Percentiles rank a stretch among this genome's conserved stretches.
Conservation (phyloP, 352 stramenopile genomes). For the Pythium rishiriense region DNA sequence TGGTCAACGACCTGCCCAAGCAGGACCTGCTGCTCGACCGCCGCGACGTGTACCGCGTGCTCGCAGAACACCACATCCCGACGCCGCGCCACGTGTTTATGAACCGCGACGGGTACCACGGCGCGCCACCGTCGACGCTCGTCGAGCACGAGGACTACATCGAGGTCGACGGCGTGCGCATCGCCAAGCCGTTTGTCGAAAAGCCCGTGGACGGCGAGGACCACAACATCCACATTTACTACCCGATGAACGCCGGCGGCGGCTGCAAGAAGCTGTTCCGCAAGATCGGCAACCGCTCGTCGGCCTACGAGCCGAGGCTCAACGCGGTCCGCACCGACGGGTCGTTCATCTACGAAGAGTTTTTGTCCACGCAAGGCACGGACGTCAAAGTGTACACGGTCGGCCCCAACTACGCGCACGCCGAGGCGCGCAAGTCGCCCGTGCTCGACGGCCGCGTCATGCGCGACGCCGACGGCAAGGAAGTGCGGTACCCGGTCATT, state of each 20-base stretch:
- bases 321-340: conserved; percentile 92
- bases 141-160: conserved; percentile 81
- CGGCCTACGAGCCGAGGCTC: conserved; percentile 95
- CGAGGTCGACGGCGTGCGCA: conserved; percentile 91
- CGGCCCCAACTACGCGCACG: conserved; percentile 98
- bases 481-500: conserved; percentile 99
- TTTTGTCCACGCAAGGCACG: conserved; percentile 98
- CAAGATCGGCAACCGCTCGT: conserved; percentile 93
- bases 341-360: conserved; percentile 98
- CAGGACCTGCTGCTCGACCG: conserved; percentile 96
- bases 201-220: conserved; percentile 99
- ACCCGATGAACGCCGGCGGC: conserved; percentile 97
- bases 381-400: conserved; percentile 99
- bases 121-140: conserved; percentile 32
- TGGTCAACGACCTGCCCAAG: conserved; percentile 97
- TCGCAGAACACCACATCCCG: conserved; percentile 93
- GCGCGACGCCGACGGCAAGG: conserved; percentile 96
- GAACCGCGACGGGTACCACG: conserved; percentile 91
- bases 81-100: conserved; percentile 95
- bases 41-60: conserved; percentile 92
- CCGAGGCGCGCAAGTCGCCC: conserved; percentile 98
- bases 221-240: conserved; percentile 99
- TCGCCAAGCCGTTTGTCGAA: conserved; percentile 99
- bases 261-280: conserved; percentile 99
- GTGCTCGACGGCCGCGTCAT: conserved; percentile 99